Percentiles rank a stretch among this genome's conserved stretches.
phyloP scores from a whole-genome alignment of 2,329 filamentous ascomycete genomes.

The Alternaria ventricosa region DNA sequence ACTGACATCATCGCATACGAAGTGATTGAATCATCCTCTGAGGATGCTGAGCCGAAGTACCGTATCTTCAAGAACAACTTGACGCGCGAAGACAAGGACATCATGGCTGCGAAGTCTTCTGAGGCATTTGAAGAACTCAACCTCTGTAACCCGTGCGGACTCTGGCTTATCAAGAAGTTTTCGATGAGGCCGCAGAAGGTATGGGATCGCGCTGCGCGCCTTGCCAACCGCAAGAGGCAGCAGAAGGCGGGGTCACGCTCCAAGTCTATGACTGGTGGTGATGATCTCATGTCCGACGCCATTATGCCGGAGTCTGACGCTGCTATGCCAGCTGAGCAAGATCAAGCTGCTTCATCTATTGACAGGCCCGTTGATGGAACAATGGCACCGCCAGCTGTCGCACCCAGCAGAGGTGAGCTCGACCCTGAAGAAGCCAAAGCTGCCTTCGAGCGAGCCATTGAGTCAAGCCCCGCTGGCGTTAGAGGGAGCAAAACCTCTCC shows the following conservation, averaged over 20 bases:
- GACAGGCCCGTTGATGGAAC: slow-evolving; percentile 18
- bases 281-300: slow-evolving; percentile 51
- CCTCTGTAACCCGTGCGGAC: slow-evolving; percentile 93
- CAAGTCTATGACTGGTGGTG: slow-evolving; percentile 54
- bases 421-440: slow-evolving; percentile 33
- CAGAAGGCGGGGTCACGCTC: slow-evolving; percentile 44
- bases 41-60: slow-evolving; percentile 69
- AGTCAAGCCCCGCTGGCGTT: slow-evolving; percentile 66
- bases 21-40: slow-evolving; percentile 50
- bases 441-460: slow-evolving; percentile 61
- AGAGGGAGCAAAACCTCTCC: slow-evolving; percentile 55
- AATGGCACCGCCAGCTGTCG: slow-evolving; percentile 19
- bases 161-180: slow-evolving; percentile 92
- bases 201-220: slow-evolving; percentile 67
- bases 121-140: slow-evolving; percentile 70
- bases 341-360: slow-evolving; percentile 6
- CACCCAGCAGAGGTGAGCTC: slow-evolving; percentile 10
- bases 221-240: slow-evolving; percentile 45
- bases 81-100: slow-evolving; percentile 67
- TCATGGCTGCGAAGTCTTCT: slow-evolving; percentile 17
- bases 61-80: slow-evolving; percentile 80
- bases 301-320: slow-evolving; percentile 40
- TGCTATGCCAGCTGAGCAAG: slow-evolving; percentile 20
- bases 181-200: slow-evolving; percentile 80
- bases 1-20: slow-evolving; percentile 66